These are phyloP conservation scores for Yueomyces sp. DNA, from an alignment of 805 yeast genomes.

Conservation along the genomic window DNA sequence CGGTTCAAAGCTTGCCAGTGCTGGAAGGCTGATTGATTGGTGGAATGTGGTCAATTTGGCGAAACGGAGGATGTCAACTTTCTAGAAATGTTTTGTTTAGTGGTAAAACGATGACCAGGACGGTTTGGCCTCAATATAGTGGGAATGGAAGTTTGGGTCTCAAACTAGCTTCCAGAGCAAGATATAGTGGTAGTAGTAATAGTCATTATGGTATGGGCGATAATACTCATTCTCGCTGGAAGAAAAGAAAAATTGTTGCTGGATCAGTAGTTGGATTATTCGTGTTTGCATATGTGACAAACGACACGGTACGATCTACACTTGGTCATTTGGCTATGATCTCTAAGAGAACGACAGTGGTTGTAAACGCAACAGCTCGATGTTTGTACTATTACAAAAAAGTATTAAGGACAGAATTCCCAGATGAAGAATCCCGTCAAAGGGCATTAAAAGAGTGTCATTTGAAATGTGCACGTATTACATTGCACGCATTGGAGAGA, in stretches of 20 bases:
- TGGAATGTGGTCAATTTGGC: too few relatives aligned
- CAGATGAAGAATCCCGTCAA: conserved; percentile 31
- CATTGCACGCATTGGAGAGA: conserved; percentile 62
- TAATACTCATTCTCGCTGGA: neutral
- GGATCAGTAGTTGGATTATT: conserved; percentile 5
- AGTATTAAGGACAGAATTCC: conserved; percentile 34
- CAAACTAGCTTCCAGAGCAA: neutral
- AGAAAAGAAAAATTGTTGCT: neutral
- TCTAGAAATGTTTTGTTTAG: too few relatives aligned
- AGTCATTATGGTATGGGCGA: neutral
- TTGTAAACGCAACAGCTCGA: conserved; percentile 50
- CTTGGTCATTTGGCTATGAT: conserved; percentile 17
- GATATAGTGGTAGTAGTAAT: too few relatives aligned
- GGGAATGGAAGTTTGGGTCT: too few relatives aligned
- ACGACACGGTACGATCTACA: conserved; percentile 15
- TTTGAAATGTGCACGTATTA: conserved; percentile 58
- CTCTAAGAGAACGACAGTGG: conserved; percentile 46
- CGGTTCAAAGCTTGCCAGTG: too few relatives aligned
- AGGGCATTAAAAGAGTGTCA: conserved; percentile 56
- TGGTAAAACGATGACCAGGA: too few relatives aligned
- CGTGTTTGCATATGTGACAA: conserved; percentile 12
- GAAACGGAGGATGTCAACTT: too few relatives aligned
- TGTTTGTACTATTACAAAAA: conserved; percentile 63
- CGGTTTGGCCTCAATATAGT: too few relatives aligned
- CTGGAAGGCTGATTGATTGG: too few relatives aligned